A percentile compares a stretch with the other conserved stretches of the same genome.
These are phyloP conservation scores for Mucor irregularis DNA, from an alignment of 371 early-diverging fungal genomes.

Conservation along the genomic window DNA sequence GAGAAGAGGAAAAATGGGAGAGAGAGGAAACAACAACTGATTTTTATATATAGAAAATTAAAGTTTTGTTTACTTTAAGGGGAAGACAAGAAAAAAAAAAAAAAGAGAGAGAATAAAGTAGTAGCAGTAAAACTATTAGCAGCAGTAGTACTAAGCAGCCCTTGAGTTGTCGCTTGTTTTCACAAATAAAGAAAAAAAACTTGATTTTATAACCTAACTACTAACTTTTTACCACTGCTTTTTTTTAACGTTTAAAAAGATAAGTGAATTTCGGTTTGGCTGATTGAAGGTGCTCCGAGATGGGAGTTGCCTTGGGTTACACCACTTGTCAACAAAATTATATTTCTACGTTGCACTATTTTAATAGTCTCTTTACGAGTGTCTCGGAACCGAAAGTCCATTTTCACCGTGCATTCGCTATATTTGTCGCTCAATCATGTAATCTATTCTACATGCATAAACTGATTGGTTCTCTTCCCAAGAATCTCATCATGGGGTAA, in stretches of 20 bases:
- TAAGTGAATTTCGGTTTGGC: constrained; percentile 1
- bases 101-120: no score
- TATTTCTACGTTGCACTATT: not conserved
- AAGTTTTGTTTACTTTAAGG: not conserved
- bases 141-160: no score
- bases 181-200: no score
- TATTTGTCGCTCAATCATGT: constrained; percentile 1
- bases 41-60: no score
- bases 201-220: no score
- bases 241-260: not conserved
- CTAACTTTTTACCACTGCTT: not conserved
- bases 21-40: constrained; percentile 2
- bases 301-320: constrained; percentile 17
- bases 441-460: not conserved
- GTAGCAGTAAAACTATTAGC: no score
- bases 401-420: constrained; percentile 16
- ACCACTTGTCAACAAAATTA: constrained; percentile 19
- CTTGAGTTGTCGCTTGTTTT: no score
- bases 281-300: constrained; percentile 6
- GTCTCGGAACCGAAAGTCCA: not conserved
- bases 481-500: not conserved
- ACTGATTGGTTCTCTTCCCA: not conserved
- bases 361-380: not conserved
- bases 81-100: no score
- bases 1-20: not conserved